phyloP scores from a whole-genome alignment of 1,284 basidiomycete genomes.

The Marasmius fiardii region DNA sequence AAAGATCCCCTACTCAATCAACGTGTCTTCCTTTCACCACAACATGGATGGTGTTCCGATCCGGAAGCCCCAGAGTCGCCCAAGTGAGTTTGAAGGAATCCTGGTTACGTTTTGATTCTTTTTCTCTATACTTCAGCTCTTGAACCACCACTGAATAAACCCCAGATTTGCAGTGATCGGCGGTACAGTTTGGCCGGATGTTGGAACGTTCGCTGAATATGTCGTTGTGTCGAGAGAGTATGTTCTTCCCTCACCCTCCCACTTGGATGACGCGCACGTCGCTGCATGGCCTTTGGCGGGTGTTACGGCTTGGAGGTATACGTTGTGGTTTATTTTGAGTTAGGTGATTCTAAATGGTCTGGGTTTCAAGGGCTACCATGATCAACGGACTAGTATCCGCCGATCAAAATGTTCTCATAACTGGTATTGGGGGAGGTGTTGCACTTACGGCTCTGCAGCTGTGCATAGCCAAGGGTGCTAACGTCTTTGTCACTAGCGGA shows the following conservation, averaged over 20 bases:
- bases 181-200: conserved; percentile 42
- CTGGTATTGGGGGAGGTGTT: conserved; percentile 81
- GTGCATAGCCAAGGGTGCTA: conserved; percentile 73
- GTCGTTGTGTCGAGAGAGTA: conserved; percentile 70
- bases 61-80: conserved; percentile 55
- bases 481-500: conserved; percentile 83
- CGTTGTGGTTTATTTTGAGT: background rate
- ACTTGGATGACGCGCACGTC: conserved; percentile 68
- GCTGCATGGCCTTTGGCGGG: conserved; percentile 78
- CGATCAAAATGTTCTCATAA: conserved; percentile 77
- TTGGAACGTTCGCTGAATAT: conserved; percentile 80
- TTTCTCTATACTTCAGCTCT: background rate
- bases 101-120: no score
- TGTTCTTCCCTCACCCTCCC: conserved; percentile 63
- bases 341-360: background rate
- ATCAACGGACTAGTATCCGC: conserved; percentile 63
- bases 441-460: conserved; percentile 77
- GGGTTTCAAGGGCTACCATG: conserved; percentile 72
- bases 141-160: conserved; percentile 7
- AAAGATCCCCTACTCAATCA: conserved; percentile 57
- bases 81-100: no score
- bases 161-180: conserved; percentile 62
- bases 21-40: conserved; percentile 74
- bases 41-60: conserved; percentile 71
- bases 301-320: conserved; percentile 80